Evolutionary conservation across 2,329 filamentous ascomycete species (phyloP).

Genomic region (Sporothrix inflata): DNA sequence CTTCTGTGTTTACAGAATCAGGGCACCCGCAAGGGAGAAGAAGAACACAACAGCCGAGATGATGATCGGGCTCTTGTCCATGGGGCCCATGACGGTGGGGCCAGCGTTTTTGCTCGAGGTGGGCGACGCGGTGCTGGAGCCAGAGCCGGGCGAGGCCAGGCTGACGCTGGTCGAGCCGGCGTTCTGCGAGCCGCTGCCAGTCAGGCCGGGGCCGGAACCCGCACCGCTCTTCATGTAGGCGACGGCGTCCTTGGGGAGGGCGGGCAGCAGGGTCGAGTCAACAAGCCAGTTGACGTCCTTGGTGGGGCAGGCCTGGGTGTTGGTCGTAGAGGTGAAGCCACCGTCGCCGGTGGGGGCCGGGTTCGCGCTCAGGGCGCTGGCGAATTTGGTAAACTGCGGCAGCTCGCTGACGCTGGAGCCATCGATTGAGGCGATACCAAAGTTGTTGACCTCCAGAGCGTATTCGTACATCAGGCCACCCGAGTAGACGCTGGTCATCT

Average conservation of each 20-base stretch:
- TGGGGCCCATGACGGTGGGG: conserved; percentile 38
- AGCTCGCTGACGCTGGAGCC: conserved; percentile 59
- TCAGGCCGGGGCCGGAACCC: conserved; percentile 57
- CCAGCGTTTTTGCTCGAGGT: conserved; percentile 39
- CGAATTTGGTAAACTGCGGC: conserved; percentile 63
- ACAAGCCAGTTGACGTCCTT: conserved; percentile 56
- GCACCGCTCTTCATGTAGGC: conserved; percentile 60
- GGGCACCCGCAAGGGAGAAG: conserved; percentile 46
- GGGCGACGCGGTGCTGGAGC: conserved; percentile 42
- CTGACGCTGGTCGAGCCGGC: conserved; percentile 53
- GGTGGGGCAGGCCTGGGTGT: conserved; percentile 54
- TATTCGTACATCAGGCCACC: conserved; percentile 98
- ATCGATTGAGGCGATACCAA: conserved; percentile 73
- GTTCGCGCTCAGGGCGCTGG: conserved; percentile 53
- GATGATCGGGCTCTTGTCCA: conserved; percentile 46
- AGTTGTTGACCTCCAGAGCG: conserved; percentile 76
- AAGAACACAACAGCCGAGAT: conserved; percentile 43
- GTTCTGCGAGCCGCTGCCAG: conserved; percentile 58
- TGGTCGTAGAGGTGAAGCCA: conserved; percentile 53
- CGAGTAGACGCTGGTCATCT: conserved; percentile 92
- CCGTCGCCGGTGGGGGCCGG: conserved; percentile 56
- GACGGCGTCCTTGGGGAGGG: conserved; percentile 54
- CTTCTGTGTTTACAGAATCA: conserved; percentile 44
- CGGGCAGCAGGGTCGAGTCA: conserved; percentile 53
- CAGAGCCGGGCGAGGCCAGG: conserved; percentile 46